Percentiles rank a stretch among this genome's conserved stretches.
These are phyloP conservation scores for Cladorrhinum sp. DNA, from an alignment of 2,329 filamentous ascomycete genomes.

Conservation along the genomic window DNA sequence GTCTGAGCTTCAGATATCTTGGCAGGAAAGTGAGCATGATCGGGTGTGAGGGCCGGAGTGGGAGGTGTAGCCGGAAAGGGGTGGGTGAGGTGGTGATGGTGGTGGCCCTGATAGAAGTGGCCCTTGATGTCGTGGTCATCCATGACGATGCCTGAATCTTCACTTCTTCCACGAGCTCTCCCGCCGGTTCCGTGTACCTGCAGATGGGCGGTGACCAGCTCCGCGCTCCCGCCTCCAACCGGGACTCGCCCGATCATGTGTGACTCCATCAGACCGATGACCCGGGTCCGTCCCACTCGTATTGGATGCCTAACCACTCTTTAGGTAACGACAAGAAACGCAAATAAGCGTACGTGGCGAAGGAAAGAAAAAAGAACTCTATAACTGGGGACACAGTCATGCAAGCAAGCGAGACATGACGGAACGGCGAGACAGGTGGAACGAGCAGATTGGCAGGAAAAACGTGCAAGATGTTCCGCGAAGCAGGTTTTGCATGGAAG, in stretches of 20 bases:
- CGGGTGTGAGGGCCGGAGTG: not conserved
- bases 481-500: not conserved
- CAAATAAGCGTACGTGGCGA: not conserved
- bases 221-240: not conserved
- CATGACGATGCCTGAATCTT: constrained; percentile 2
- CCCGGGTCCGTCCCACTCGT: not conserved
- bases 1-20: not conserved
- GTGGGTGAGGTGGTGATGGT: not conserved
- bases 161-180: not conserved
- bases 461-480: not conserved
- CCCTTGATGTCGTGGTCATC: not conserved
- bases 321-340: not conserved
- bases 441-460: not conserved
- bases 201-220: not conserved
- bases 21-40: not conserved
- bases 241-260: not conserved
- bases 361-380: not conserved
- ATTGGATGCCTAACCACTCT: not conserved
- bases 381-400: not conserved
- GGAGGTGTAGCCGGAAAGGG: not conserved
- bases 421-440: not conserved
- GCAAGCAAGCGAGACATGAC: not conserved
- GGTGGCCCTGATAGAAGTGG: not conserved
- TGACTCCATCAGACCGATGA: not conserved
- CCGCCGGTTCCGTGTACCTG: not conserved